Evolutionary conservation across 2,329 filamentous ascomycete genomes (phyloP).

Genomic region (Trichocomaceae sp.): DNA sequence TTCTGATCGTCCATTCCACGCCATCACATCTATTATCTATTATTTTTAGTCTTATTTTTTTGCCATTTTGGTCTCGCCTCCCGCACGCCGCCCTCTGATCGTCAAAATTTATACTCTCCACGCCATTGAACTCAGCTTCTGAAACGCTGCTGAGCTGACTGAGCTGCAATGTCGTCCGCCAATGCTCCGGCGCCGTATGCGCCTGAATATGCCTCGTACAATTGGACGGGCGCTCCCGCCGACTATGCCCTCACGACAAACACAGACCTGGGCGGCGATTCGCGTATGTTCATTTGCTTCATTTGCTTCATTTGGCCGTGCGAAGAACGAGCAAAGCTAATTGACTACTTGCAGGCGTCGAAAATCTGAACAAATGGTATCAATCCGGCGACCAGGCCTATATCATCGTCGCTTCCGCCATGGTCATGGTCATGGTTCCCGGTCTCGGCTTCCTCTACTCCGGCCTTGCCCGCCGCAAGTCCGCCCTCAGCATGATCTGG

Average conservation of each 20-base stretch:
- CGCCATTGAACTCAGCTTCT: too few relatives aligned
- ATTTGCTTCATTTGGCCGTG: neutral
- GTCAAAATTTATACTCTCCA: too few relatives aligned
- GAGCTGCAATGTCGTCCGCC: constrained; percentile 26
- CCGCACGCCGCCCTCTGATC: too few relatives aligned
- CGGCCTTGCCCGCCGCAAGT: constrained; percentile 94
- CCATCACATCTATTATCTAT: neutral
- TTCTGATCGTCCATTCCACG: neutral
- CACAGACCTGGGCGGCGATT: constrained; percentile 63
- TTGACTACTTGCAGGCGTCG: constrained; percentile 49
- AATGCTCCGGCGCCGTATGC: constrained; percentile 26
- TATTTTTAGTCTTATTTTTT: neutral
- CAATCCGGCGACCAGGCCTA: constrained; percentile 86
- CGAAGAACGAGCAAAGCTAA: constrained; percentile 8
- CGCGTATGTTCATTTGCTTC: constrained; percentile 52
- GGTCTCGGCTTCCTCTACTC: constrained; percentile 97
- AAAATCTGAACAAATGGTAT: constrained; percentile 96
- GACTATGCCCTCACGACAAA: constrained; percentile 45
- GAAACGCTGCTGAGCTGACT: too few relatives aligned
- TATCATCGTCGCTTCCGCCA: constrained; percentile 81
- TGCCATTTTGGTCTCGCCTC: too few relatives aligned
- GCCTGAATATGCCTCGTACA: constrained; percentile 44
- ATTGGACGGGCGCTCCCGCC: constrained; percentile 42
- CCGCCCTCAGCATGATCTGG: constrained; percentile 94
- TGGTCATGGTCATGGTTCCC: constrained; percentile 95